Evolutionary conservation across 495 filamentous ascomycete species (phyloP), one percentile per base, ranked within the genome.

Genomic region (Stereocaulon alpinum): DNA sequence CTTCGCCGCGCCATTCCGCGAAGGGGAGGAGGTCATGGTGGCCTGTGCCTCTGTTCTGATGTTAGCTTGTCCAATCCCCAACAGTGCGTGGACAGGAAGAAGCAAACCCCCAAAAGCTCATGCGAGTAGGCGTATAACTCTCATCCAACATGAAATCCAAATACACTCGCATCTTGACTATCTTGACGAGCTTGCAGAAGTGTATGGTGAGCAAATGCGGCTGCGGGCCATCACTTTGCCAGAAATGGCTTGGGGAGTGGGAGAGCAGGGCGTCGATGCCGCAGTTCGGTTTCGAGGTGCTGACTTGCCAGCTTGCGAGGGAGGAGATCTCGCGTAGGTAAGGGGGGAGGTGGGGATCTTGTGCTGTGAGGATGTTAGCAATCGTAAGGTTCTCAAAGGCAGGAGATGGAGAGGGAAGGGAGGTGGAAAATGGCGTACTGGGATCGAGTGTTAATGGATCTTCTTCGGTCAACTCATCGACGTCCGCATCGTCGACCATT

Each of bases 191-290:
- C 67, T 95, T 94, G 73, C 93, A 86, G 73, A 98, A 98, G 71
- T 97, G 92, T 18, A 96, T 84, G 40, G 87, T 95, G 27, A 98
- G 80, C n/a, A 83, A 81, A 63, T 98, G 93, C 15, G 93, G 93
- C 66, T 98, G 93, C 6, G 92, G 91, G 1, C 93, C 94, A 70
- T 97, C 94, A 17, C 89, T 95, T 71, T 97, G 93, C 93, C 93
- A 98, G 77, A 89, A 97, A 62, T 86, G 82, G 50, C 78, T 73
- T 3, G 87, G 81, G 47, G 89, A 87, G 24, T 91, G 86, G 67
- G 84, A 80, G 22, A 89, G 86, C 24, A 98, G 84, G 63, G 92
- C 88, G 34, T 85, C 80, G 47, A 96, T 85, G 40, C 89, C 89
- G 69, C 87, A 95, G 57, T 90, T 91, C 1, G 91, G 93, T 73